phyloP scores from a whole-genome alignment of 495 filamentous ascomycete species.

The Patellaria atrata region DNA sequence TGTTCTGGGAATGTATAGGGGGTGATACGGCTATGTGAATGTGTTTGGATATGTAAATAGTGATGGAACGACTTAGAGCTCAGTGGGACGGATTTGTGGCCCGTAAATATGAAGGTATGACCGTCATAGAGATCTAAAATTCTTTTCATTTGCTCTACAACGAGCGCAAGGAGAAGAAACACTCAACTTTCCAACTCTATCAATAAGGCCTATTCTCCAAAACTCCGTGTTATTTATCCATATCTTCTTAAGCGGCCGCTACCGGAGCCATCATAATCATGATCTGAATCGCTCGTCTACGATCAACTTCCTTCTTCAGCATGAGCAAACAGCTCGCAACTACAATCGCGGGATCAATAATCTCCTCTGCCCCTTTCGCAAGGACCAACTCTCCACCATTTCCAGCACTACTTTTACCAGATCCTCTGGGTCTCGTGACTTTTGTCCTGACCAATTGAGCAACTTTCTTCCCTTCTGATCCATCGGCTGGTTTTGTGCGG shows the following conservation, averaged over 20 bases:
- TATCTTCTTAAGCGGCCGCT: no score
- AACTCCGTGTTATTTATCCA: slow-evolving; percentile 40
- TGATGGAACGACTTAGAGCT: no score
- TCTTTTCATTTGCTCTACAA: no score
- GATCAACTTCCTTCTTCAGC: slow-evolving; percentile 46
- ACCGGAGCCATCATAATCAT: slow-evolving; percentile 27
- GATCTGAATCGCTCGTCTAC: slow-evolving; percentile 33
- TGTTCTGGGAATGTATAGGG: no score
- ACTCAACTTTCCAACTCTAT: no score
- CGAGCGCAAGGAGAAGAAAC: no score
- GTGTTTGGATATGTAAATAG: no score
- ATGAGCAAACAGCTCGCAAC: slow-evolving; percentile 39
- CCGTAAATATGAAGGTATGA: no score
- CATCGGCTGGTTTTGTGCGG: slow-evolving; percentile 2
- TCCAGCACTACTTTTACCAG: slow-evolving; percentile 29
- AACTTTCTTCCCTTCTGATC: slow-evolving; percentile 17
- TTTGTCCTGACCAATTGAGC: slow-evolving; percentile 34
- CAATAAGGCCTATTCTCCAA: no score
- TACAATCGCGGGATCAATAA: slow-evolving; percentile 32
- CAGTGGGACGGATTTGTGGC: no score
- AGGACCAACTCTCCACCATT: slow-evolving; percentile 37
- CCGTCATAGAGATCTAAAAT: no score
- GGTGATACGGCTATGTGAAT: no score
- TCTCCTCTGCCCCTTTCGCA: slow-evolving; percentile 19
- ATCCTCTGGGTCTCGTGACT: slow-evolving; percentile 31